These are phyloP conservation scores for Kwoniella mangroviensis DNA, from an alignment of 768 basidiomycete species.

Conservation along the genomic window DNA sequence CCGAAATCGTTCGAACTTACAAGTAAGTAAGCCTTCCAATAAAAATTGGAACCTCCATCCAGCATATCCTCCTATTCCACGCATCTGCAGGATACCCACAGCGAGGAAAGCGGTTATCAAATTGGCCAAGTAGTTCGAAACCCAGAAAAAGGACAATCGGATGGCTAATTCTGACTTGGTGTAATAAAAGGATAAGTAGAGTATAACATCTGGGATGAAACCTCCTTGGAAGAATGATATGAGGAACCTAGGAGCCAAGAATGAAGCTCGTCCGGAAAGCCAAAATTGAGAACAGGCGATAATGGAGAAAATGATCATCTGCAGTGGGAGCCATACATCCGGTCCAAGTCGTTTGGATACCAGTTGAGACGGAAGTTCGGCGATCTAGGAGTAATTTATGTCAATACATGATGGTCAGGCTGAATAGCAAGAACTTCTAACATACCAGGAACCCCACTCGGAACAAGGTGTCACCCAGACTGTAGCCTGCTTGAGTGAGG, in stretches of 20 bases:
- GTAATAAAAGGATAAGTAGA: slow-evolving; percentile 72
- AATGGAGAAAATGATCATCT: slow-evolving; percentile 62
- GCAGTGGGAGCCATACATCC: slow-evolving; percentile 62
- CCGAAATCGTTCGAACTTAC: slow-evolving; percentile 8
- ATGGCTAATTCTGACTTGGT: slow-evolving; percentile 56
- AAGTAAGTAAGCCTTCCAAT: slow-evolving; percentile 59
- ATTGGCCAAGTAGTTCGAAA: slow-evolving; percentile 34
- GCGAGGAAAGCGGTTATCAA: slow-evolving; percentile 69
- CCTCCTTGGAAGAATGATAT: slow-evolving; percentile 65
- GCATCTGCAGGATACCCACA: slow-evolving; percentile 66
- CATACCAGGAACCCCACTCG: slow-evolving; percentile 55
- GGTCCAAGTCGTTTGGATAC: slow-evolving; percentile 71
- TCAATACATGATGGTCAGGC: not conserved
- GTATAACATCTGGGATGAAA: slow-evolving; percentile 64
- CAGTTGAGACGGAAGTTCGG: slow-evolving; percentile 72
- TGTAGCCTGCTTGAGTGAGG: slow-evolving; percentile 61
- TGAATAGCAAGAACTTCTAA: not conserved
- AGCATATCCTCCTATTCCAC: slow-evolving; percentile 64
- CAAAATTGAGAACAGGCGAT: slow-evolving; percentile 67
- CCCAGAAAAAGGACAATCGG: slow-evolving; percentile 47
- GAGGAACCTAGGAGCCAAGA: slow-evolving; percentile 63
- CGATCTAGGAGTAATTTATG: slow-evolving; percentile 39
- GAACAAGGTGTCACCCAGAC: slow-evolving; percentile 65
- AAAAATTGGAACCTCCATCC: slow-evolving; percentile 62
- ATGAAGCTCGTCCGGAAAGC: slow-evolving; percentile 64